Evolutionary conservation across 495 filamentous ascomycete genomes (phyloP), one percentile per base, ranked within the genome.

Genomic region (Podospora comata): DNA sequence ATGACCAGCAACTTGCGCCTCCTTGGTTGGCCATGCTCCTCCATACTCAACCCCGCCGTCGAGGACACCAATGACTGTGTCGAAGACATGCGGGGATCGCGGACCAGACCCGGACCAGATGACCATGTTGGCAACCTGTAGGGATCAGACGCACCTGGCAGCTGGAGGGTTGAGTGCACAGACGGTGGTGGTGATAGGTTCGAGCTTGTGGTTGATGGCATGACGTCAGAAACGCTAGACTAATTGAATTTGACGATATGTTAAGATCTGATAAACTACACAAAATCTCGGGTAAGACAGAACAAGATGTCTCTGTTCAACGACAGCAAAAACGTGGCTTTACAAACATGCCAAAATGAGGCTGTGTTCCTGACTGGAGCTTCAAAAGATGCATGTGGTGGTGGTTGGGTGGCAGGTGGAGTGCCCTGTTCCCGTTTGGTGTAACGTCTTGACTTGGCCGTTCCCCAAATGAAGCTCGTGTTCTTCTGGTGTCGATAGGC

Each of bases 1-100:
- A 98, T 79, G 11, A 97, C 71, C 1, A 98, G 82, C 15, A 98
- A 18, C 32, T 16, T 63, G 32, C 61, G 81, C 32, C 79, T 90
- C 66, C 93, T 78, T n/a, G 84, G 78, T 11, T 72, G 73, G 34
- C 68, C 70, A 48, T 48, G 39, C 16, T 78, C 73, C 62, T 79
- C 77, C 26, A 77, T 32, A 18, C 75, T 77, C 15, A 48, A 11
- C 39, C 39, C 39, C 15, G 78, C 77, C 5, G 80, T 73, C 18
- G 83, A 79, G 0, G 88, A 85, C 9, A 83, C 77, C 61, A 91
- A 78, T 5, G 89, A 91, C 67, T 90, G 87, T 2, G 82, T 83
- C 15, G 89, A 91, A 16, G 87, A 87, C 2, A 85, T 83, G 34
- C 88, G 84, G 9, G 87, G 87, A 70, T 90, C 89, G 20, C 27